Evolutionary conservation across 2,329 filamentous ascomycete genomes (phyloP), one percentile per base, ranked within the genome.

Genomic region (Escovopsis sp.): DNA sequence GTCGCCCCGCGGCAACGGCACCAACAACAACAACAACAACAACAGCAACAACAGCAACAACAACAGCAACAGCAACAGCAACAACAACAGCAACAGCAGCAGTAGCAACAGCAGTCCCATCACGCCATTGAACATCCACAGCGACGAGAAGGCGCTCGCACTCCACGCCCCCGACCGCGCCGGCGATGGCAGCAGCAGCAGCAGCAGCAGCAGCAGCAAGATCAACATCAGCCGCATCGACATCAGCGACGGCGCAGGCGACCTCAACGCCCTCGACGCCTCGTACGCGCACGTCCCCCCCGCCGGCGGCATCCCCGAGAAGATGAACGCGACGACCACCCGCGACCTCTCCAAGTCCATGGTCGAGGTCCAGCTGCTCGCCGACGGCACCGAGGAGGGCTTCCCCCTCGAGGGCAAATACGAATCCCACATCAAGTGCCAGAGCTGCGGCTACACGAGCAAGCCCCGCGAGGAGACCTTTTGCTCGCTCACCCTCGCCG

Each of bases 401-500:
- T 96, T 96, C 48, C 88, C 90, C 0, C 77, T 98, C 50, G 87
- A 96, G 58, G 90, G 90, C 39, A 79, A 73, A 52, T 76, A 90
- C 40, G 86, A 94, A 53, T 94, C 87, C n/a, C 85, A 93, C 53
- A 85, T 94, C 38, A 82, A 94, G 56, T 98, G 90, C 53, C 71
- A 85, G 49, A 83, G 78, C 21, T 98, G 90, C 53, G 74, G 78
- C 31, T 94, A 93, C 64, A 84, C 82, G 56, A 88, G 90, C 7
- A 87, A 79, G 50, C 78, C 88, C 6, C 79, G 77, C 7, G 71
- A 76, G 36, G 90, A 84, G 33, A 81, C 76, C 0, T 98, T 98
- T 51, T 88, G 92, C 55, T 92, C 87, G 15, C 61, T 98, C 43
- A 96, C 88, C 1, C 63, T 98, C 35, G 85, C 86, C 48, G 90